Conservation (phyloP, 78 protist genomes). For the Polysphondylium violaceum region DNA sequence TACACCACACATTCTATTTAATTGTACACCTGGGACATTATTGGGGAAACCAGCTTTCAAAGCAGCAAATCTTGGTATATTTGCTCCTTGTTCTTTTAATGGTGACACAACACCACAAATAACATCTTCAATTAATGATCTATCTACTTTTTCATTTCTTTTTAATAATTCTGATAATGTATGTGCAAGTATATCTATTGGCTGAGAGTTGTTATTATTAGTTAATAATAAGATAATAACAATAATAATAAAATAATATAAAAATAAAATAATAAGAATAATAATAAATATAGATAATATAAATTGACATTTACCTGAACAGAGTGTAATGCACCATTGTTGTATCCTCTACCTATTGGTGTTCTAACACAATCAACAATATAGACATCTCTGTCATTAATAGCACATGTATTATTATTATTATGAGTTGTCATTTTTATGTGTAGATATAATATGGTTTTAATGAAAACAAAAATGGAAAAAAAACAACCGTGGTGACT, state of each 20-base stretch:
- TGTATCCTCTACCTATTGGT: slow-evolving; percentile 81
- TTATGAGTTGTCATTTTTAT: not conserved
- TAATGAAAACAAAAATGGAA: too few relatives aligned
- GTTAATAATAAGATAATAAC: not conserved
- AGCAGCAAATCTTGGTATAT: slow-evolving; percentile 85
- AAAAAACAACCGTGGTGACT: too few relatives aligned
- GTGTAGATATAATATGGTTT: too few relatives aligned
- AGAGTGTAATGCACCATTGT: slow-evolving; percentile 51
- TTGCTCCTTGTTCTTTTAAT: slow-evolving; percentile 86
- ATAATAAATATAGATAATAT: too few relatives aligned
- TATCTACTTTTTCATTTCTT: slow-evolving; percentile 43
- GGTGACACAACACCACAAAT: slow-evolving; percentile 87
- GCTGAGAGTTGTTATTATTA: not conserved
- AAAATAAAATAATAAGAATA: too few relatives aligned
- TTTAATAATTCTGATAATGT: slow-evolving; percentile 58
- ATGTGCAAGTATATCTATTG: slow-evolving; percentile 58
- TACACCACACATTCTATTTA: slow-evolving; percentile 91
- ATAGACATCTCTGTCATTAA: slow-evolving; percentile 60
- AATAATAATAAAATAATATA: too few relatives aligned
- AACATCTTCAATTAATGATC: slow-evolving; percentile 84
- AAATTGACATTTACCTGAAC: too few relatives aligned
- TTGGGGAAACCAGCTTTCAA: slow-evolving; percentile 84
- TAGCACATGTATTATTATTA: slow-evolving; percentile 9
- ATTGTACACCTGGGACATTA: slow-evolving; percentile 87
- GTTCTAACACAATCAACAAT: slow-evolving; percentile 79